A percentile compares a stretch with the other conserved stretches of the same genome.
phyloP scores from a whole-genome alignment of 331 rosid genomes.

The Acacia concinna region DNA sequence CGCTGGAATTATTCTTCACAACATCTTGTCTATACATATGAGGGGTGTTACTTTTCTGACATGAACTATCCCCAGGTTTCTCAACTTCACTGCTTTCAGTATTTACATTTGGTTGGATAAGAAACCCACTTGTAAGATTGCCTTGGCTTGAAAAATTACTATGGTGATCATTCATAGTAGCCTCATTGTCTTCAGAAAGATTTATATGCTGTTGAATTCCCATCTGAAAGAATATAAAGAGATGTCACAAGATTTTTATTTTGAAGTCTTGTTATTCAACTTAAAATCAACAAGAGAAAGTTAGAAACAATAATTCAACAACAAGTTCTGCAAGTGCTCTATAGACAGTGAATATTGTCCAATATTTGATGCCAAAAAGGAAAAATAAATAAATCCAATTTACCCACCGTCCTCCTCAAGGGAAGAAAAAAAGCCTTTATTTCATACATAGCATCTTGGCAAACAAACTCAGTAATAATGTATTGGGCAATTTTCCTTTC shows the following conservation, averaged over 20 bases:
- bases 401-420: not conserved
- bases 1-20: slow-evolving; percentile 56
- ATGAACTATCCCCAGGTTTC: slow-evolving; percentile 36
- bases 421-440: not conserved
- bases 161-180: slow-evolving; percentile 36
- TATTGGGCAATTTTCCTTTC: not conserved
- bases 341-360: not conserved
- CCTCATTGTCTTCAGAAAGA: slow-evolving; percentile 38
- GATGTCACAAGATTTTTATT: slow-evolving; percentile 23
- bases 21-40: slow-evolving; percentile 81
- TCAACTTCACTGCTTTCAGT: slow-evolving; percentile 49
- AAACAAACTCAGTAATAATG: not conserved
- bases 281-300: slow-evolving; percentile 19
- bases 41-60: slow-evolving; percentile 35
- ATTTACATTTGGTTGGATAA: slow-evolving; percentile 37
- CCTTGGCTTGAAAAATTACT: slow-evolving; percentile 33
- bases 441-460: not conserved
- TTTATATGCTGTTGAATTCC: slow-evolving; percentile 42
- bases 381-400: not conserved
- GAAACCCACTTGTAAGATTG: slow-evolving; percentile 28
- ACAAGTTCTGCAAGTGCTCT: not conserved
- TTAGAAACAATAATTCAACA: slow-evolving; percentile 12
- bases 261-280: slow-evolving; percentile 18
- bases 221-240: slow-evolving; percentile 52
- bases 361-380: not conserved